Base-by-base conservation (phyloP, 176 grass and related monocot species). In the Carex littledalei region DNA sequence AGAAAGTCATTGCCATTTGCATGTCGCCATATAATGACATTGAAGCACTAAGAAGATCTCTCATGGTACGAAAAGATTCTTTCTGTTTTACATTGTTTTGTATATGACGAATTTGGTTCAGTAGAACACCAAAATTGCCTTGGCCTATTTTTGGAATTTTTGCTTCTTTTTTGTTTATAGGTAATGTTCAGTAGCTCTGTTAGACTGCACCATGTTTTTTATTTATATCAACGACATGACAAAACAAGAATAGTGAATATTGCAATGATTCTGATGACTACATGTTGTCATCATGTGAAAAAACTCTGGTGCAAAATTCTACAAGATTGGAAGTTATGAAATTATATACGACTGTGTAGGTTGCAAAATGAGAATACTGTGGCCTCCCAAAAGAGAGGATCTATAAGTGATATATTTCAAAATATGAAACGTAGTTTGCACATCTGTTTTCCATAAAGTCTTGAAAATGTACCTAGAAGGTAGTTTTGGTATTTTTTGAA, bases 1-100 rank as follows among this genome's bases (percentile, higher is more conserved):
- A 95, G 88, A 95, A 95, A 90, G 86, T 98, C 57, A 83, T 98
- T 89, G 88, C 87, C 55, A 81, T 98, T 86, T 95, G 87, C 84
- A 90, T 91, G 43, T 91, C 88, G 83, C 62, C 84, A 72, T 86
- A 72, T 63, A 86, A 18, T 24, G 79, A 91, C 41, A 86, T 85
- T 29, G 80, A 91, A 85, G 77, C 89, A 81, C 79, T 95, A 43
- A 67, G 91, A 72, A 98, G 81, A 88, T 92, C 91, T 86, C 86
- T 98, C 64, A 89, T 92, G 91, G 95, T 98, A 87, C 54, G 53
- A 52, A 52, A 67, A 62, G 37, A 2, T 55, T 77, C 12, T 61
- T 62, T 63, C 32, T 49, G 11, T 65, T 20, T 13, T 49, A 60
- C 11, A 9, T 67, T 82, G n/a, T 76, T 76, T 47, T 24, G 11